Conservation (phyloP, 345 rosid genomes). For the Boechera stricta region DNA sequence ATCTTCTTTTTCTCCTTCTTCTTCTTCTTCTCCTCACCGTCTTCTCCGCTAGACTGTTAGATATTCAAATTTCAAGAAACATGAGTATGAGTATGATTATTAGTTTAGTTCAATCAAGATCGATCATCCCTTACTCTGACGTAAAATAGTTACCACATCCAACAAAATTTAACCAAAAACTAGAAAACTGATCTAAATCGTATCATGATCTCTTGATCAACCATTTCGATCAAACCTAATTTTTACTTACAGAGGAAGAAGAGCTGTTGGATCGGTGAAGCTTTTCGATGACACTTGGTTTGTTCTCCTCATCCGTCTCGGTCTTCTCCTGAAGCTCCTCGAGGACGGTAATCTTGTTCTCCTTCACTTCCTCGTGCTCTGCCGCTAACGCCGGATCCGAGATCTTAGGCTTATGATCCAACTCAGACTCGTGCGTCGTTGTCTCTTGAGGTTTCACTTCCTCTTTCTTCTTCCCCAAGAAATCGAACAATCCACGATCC, state of each 20-base stretch:
- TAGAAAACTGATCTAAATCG: not conserved
- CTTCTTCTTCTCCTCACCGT: constrained; percentile 57
- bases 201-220: not conserved
- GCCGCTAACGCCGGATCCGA: constrained; percentile 48
- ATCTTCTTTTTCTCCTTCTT: constrained; percentile 50
- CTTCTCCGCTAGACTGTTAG: constrained; percentile 76
- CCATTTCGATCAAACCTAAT: not conserved
- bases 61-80: not conserved
- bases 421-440: constrained; percentile 54
- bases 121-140: not conserved
- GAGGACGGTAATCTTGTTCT: constrained; percentile 43
- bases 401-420: constrained; percentile 66
- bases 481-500: constrained; percentile 79
- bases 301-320: constrained; percentile 56
- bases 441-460: constrained; percentile 65
- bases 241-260: constrained; percentile 82
- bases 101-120: not conserved
- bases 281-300: constrained; percentile 60
- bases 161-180: not conserved
- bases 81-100: not conserved
- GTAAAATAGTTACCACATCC: too few relatives aligned
- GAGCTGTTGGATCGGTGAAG: constrained; percentile 75
- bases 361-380: constrained; percentile 26
- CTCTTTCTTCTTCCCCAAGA: constrained; percentile 69
- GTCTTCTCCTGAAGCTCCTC: constrained; percentile 64